Percentiles rank a stretch among this genome's conserved stretches.
phyloP scores from a whole-genome alignment of 1,139 yeast genomes.

The Fermentozyma sake region DNA sequence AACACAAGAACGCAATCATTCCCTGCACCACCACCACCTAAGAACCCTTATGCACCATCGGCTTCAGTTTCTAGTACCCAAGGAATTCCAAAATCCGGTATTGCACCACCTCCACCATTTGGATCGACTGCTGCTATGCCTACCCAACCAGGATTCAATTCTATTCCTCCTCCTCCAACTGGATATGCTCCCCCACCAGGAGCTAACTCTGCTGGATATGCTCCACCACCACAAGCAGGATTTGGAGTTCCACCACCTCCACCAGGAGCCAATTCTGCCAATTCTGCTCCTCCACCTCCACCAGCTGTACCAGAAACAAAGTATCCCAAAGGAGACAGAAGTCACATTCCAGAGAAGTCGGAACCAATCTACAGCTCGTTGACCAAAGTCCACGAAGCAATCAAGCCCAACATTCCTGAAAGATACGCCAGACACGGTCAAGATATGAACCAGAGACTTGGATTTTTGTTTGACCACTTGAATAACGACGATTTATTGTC shows the following conservation, averaged over 20 bases:
- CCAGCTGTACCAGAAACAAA: constrained; percentile 25
- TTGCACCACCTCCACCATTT: constrained; percentile 9
- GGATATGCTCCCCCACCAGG: constrained; percentile 6
- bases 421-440: constrained; percentile 67
- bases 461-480: constrained; percentile 73
- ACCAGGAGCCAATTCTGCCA: constrained; percentile 6
- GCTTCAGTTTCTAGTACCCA: constrained; percentile 10
- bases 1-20: constrained; percentile 1
- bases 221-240: constrained; percentile 5
- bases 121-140: constrained; percentile 2
- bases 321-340: constrained; percentile 67
- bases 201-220: constrained; percentile 1
- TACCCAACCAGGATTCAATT: constrained; percentile 1
- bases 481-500: constrained; percentile 68
- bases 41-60: constrained; percentile 41
- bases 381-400: constrained; percentile 49
- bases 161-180: constrained; percentile 3
- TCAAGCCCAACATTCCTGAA: constrained; percentile 74
- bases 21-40: constrained; percentile 28
- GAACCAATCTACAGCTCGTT: constrained; percentile 58
- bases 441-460: constrained; percentile 81
- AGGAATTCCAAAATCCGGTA: constrained; percentile 9
- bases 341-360: constrained; percentile 59
- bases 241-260: constrained; percentile 17
- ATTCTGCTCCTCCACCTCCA: constrained; percentile 15